A percentile compares a stretch with the other conserved stretches of the same genome.
Conservation (phyloP, 805 yeast genomes). For the Groenewaldozyma tartarivorans region DNA sequence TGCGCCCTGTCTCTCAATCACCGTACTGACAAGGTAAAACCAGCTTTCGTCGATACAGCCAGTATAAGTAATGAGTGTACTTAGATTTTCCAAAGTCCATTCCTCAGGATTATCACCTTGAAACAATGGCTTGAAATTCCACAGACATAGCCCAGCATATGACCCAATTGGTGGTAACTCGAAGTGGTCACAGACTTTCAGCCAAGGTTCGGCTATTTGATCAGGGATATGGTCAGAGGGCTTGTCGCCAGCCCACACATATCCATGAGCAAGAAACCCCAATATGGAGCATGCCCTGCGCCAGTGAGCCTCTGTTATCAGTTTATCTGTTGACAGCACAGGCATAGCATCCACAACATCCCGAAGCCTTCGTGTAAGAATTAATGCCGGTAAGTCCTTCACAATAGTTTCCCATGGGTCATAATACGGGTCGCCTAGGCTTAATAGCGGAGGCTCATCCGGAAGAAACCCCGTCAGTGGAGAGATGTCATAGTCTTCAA, state of each 20-base stretch:
- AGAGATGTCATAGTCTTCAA: constrained; percentile 63
- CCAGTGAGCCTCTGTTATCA: constrained; percentile 40
- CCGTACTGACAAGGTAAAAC: constrained; percentile 85
- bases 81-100: constrained; percentile 57
- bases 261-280: constrained; percentile 78
- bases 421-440: constrained; percentile 53
- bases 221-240: constrained; percentile 58
- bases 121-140: constrained; percentile 70
- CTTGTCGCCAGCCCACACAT: constrained; percentile 65
- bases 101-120: constrained; percentile 32
- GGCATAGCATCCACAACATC: constrained; percentile 57
- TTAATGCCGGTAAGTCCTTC: constrained; percentile 58
- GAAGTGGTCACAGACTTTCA: constrained; percentile 46
- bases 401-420: constrained; percentile 71
- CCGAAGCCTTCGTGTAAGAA: constrained; percentile 57
- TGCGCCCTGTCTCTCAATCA: constrained; percentile 77
- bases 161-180: constrained; percentile 82
- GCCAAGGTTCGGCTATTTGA: constrained; percentile 61
- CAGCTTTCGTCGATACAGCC: constrained; percentile 88
- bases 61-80: constrained; percentile 76
- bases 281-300: constrained; percentile 76
- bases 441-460: constrained; percentile 47
- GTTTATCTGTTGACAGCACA: constrained; percentile 38
- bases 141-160: constrained; percentile 75
- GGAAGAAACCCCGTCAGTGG: constrained; percentile 75